phyloP scores from a whole-genome alignment of 2,329 filamentous ascomycete species.

The Fusarium brachygibbosum region DNA sequence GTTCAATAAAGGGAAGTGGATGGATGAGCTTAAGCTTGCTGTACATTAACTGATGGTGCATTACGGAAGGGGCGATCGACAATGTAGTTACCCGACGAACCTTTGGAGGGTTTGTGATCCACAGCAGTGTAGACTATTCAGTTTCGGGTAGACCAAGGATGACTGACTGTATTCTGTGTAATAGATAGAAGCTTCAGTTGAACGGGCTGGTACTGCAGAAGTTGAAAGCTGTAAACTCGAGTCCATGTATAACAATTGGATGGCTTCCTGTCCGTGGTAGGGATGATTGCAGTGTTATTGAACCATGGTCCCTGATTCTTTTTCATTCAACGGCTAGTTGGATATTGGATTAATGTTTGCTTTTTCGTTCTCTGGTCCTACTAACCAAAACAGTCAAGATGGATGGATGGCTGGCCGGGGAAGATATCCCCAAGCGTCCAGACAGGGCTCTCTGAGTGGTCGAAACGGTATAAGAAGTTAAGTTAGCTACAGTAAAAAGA shows the following conservation, averaged over 20 bases:
- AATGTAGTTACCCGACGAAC: conserved; percentile 42
- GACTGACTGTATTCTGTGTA: too few relatives aligned
- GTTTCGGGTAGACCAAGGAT: neutral
- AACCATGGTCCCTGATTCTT: conserved; percentile 31
- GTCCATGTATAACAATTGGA: conserved; percentile 46
- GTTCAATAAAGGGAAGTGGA: conserved; percentile 3
- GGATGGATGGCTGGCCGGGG: conserved; percentile 21
- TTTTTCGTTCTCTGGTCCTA: conserved; percentile 1
- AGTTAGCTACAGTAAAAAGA: neutral
- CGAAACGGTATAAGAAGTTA: neutral
- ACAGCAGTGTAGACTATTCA: neutral
- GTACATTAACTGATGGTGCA: neutral
- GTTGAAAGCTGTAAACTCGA: conserved; percentile 9
- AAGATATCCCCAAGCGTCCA: conserved; percentile 34
- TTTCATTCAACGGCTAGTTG: conserved; percentile 13
- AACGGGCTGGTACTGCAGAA: too few relatives aligned
- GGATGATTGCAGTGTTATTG: conserved; percentile 12
- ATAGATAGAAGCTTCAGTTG: too few relatives aligned
- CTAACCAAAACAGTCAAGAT: conserved; percentile 14
- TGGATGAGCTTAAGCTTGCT: conserved; percentile 1
- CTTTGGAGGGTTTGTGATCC: conserved; percentile 30
- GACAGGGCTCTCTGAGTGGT: conserved; percentile 28
- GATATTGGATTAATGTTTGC: conserved; percentile 15
- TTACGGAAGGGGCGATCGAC: conserved; percentile 27
- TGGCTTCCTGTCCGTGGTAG: conserved; percentile 14